Base-by-base conservation (phyloP, 2,329 filamentous ascomycete genomes). In the Plenodomus lindquistii region DNA sequence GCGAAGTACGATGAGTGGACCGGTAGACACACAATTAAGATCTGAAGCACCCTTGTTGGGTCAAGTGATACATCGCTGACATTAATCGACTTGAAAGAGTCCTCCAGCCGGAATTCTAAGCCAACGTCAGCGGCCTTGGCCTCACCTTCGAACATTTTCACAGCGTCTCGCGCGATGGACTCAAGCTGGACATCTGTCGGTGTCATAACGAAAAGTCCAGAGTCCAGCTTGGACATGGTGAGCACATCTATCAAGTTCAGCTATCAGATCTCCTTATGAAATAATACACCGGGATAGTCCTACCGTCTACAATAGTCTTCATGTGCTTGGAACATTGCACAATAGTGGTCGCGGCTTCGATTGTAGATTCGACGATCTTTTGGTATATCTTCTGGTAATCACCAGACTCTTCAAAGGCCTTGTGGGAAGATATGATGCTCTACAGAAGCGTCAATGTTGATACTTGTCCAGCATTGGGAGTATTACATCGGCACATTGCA, bases 221-320 rank as follows among this genome's bases (percentile, higher is more conserved):
- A 75, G 52, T 77, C 75, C 3, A 77, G 62, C 41, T 78, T 78
- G 0, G 73, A 76, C 38, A 76, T 63, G 0, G 73, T 76, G 4
- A 77, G 59, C 16, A 77, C 69, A 48, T 78, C 52, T 55, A 13
- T n/a, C 4, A 17, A 9, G 4, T 6, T 50, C n/a, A 54, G 22
- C 41, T 20, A 37, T 37, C 7, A 36, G 34, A n/a, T n/a, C 7
- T 7, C 18, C 19, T 7, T 4, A 18, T 18, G 19, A 4, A 49
- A 46, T 35, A 45, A 36, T 39, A n/a, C 2, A 16, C 2, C 9
- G 31, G 13, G 37, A 6, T 35, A 55, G 2, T 8, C 40, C 17
- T 42, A 49, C 46, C 76, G 46, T 78, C 75, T 0, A 78, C 74
- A 17, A 78, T 77, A 7, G 71, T 62, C 50, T 77, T 77, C 60